Evolutionary conservation across 352 stramenopile species (phyloP).

Genomic region (Globisporangium spinosum): DNA sequence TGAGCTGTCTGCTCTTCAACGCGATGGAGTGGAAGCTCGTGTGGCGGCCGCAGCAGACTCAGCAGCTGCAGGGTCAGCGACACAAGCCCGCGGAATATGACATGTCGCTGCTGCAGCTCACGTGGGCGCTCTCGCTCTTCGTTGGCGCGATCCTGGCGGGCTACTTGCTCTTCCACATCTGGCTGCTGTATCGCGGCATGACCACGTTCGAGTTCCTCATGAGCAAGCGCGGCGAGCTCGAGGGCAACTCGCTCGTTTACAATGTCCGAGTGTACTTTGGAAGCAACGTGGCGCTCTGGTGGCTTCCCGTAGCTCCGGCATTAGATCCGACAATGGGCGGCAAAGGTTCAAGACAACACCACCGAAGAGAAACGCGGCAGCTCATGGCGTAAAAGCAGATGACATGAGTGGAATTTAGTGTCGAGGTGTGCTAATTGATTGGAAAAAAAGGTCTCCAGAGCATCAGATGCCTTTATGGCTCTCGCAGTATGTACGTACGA

Average conservation of each 20-base stretch:
- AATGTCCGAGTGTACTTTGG: conserved; percentile 75
- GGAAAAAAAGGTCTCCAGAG: background rate
- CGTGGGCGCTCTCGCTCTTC: conserved; percentile 45
- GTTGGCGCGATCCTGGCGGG: conserved; percentile 55
- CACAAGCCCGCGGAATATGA: conserved; percentile 11
- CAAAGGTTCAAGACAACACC: conserved; percentile 7
- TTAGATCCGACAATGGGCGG: conserved; percentile 30
- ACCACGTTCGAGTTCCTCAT: conserved; percentile 80
- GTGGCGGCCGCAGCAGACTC: conserved; percentile 11
- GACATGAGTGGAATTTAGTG: background rate
- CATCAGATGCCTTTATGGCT: background rate
- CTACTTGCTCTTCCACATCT: conserved; percentile 79
- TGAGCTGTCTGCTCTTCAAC: conserved; percentile 61
- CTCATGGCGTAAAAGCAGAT: conserved; percentile 29
- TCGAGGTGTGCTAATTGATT: background rate
- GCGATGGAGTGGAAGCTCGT: conserved; percentile 33
- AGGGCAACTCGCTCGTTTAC: conserved; percentile 34
- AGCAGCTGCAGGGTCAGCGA: background rate
- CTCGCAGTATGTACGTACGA: background rate
- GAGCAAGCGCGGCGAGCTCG: conserved; percentile 45
- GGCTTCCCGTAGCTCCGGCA: conserved; percentile 45
- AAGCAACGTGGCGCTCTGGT: conserved; percentile 45
- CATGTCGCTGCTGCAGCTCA: conserved; percentile 36
- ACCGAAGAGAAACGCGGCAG: conserved; percentile 32
- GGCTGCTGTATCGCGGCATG: conserved; percentile 52